Evolutionary conservation across 768 basidiomycete genomes (phyloP).

Genomic region (Glaciozyma martinii): DNA sequence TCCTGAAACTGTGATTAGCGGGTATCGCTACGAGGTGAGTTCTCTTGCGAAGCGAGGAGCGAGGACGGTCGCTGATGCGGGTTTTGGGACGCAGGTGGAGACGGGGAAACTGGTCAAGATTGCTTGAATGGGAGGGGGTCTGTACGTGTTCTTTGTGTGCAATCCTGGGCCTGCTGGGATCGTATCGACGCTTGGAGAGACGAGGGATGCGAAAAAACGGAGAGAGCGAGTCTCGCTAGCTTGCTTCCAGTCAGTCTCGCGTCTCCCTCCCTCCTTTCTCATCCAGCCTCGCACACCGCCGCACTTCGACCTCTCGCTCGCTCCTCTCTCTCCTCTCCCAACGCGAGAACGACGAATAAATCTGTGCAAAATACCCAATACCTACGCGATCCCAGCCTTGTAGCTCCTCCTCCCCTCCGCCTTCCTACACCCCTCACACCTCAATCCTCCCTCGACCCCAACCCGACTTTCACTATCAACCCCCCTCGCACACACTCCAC

Average conservation of each 20-base stretch:
- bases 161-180: not conserved
- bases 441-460: slow-evolving; percentile 3
- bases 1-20: not conserved
- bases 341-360: too few species aligned
- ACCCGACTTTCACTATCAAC: slow-evolving; percentile 22
- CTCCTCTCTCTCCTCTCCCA: too few species aligned
- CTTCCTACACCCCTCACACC: slow-evolving; percentile 21
- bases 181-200: not conserved
- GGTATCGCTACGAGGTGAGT: not conserved
- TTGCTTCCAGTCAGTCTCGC: too few species aligned
- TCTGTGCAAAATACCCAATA: too few species aligned
- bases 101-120: not conserved
- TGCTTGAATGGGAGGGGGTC: not conserved
- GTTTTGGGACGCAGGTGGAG: not conserved
- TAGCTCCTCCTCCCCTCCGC: too few species aligned
- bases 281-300: too few species aligned
- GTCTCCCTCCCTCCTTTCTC: too few species aligned
- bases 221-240: too few species aligned
- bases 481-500: slow-evolving; percentile 9
- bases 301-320: too few species aligned
- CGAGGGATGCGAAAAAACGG: too few species aligned
- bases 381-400: too few species aligned
- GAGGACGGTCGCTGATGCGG: not conserved
- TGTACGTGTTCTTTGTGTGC: not conserved
- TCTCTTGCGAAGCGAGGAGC: not conserved